A percentile compares a stretch with the other conserved stretches of the same genome.
These are phyloP conservation scores for Penicillium crustosum DNA, from an alignment of 2,329 filamentous ascomycete genomes.

Conservation along the genomic window DNA sequence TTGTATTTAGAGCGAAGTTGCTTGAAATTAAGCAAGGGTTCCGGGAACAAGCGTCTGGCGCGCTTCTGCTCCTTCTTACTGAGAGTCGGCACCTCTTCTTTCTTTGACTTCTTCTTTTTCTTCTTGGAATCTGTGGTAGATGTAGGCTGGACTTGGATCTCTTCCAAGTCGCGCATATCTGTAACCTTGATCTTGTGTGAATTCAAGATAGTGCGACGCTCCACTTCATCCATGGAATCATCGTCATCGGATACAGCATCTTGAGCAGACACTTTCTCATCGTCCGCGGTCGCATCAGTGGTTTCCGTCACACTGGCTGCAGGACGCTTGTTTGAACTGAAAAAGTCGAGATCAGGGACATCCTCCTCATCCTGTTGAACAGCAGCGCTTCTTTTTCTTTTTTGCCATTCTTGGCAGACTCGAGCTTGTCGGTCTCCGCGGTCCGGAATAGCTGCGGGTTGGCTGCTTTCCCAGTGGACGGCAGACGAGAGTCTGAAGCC, in stretches of 20 bases:
- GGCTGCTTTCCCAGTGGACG: conserved; percentile 42
- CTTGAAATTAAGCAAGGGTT: conserved; percentile 74
- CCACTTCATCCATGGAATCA: conserved; percentile 60
- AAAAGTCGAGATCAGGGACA: conserved; percentile 38
- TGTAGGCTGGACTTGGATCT: conserved; percentile 28
- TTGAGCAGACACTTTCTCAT: conserved; percentile 17
- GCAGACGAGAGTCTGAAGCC: conserved; percentile 34
- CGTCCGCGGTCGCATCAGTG: conserved; percentile 18
- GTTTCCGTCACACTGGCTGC: conserved; percentile 19
- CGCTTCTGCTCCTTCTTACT: conserved; percentile 53
- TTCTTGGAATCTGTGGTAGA: conserved; percentile 42
- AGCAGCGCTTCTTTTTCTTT: conserved; percentile 39
- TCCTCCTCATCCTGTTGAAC: conserved; percentile 27
- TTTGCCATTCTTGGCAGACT: conserved; percentile 28
- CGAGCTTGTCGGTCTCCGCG: conserved; percentile 31
- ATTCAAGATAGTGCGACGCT: conserved; percentile 71
- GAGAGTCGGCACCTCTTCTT: conserved; percentile 36
- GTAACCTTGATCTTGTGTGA: conserved; percentile 84
- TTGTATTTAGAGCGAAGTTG: conserved; percentile 70
- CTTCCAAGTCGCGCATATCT: conserved; percentile 60
- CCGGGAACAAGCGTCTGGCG: conserved; percentile 65
- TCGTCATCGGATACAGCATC: conserved; percentile 29
- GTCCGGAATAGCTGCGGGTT: conserved; percentile 42
- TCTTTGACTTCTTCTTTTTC: conserved; percentile 60
- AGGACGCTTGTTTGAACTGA: conserved; percentile 32